Conservation (phyloP, 768 basidiomycete species). For the Leucocoprinus sp. region DNA sequence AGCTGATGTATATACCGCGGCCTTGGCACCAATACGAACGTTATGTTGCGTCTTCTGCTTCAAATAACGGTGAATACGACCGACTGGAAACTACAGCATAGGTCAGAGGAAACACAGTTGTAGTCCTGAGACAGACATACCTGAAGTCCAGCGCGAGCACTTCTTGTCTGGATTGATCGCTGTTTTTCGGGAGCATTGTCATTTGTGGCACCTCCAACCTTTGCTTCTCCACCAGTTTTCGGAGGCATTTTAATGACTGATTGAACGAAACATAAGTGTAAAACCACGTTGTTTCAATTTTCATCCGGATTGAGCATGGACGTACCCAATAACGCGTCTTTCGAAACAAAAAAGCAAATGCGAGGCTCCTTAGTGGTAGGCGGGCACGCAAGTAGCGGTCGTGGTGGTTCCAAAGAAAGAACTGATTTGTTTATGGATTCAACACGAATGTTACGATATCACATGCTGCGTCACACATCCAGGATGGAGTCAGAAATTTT, state of each 20-base stretch:
- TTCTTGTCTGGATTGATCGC: conserved; percentile 54
- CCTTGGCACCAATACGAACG: conserved; percentile 94
- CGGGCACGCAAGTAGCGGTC: conserved; percentile 27
- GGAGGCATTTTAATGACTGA: conserved; percentile 10
- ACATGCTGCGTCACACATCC: conserved; percentile 9
- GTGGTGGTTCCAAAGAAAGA: conserved; percentile 39
- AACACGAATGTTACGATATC: conserved; percentile 9
- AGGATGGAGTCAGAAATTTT: too few species aligned
- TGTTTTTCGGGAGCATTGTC: conserved; percentile 35
- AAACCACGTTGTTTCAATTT: neutral
- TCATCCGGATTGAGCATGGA: neutral
- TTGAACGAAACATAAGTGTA: conserved; percentile 2
- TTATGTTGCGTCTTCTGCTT: conserved; percentile 91
- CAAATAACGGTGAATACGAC: conserved; percentile 94
- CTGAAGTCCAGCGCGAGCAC: conserved; percentile 84
- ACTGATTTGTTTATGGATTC: conserved; percentile 16
- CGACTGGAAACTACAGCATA: conserved; percentile 74
- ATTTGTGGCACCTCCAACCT: conserved; percentile 4
- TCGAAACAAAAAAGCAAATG: neutral
- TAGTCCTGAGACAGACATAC: conserved; percentile 28
- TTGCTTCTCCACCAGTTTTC: conserved; percentile 11
- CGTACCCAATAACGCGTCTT: conserved; percentile 6
- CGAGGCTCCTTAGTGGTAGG: conserved; percentile 3
- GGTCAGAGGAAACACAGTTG: neutral
- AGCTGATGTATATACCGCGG: conserved; percentile 93